A percentile compares a stretch with the other conserved stretches of the same genome.
phyloP scores from a whole-genome alignment of 78 protist genomes.

The Chrysochromulina tobinii region DNA sequence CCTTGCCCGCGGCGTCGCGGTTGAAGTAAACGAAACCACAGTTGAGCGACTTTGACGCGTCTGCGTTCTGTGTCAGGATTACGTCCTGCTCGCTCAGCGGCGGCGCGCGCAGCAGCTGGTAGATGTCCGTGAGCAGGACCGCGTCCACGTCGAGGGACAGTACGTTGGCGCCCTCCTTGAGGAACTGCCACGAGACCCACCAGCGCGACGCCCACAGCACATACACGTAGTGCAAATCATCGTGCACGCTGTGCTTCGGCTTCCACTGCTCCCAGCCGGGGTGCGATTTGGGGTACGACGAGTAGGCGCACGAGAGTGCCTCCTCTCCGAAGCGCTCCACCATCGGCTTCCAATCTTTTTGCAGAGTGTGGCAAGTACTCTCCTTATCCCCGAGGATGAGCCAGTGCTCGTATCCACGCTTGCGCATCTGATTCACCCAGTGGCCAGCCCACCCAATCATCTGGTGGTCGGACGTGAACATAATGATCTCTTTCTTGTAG shows the following conservation, averaged over 20 bases:
- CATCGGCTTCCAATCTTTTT: no score
- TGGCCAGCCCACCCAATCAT: constrained; percentile 1
- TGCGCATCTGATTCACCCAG: background rate
- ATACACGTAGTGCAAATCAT: no score
- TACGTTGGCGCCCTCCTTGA: background rate
- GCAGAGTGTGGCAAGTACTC: no score
- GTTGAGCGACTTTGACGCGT: background rate
- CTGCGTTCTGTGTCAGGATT: background rate
- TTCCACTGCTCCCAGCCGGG: no score
- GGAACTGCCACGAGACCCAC: background rate
- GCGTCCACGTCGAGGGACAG: constrained; percentile 29
- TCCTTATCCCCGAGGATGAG: background rate
- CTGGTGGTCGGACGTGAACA: background rate
- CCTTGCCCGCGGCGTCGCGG: background rate
- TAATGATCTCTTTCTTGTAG: background rate
- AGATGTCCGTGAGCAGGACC: background rate
- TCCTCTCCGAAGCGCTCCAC: no score
- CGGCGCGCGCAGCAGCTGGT: background rate
- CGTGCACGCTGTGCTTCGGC: no score
- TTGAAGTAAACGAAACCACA: constrained; percentile 23
- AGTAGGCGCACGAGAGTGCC: no score
- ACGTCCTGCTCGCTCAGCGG: background rate
- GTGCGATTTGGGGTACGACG: no score
- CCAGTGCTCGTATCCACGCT: background rate
- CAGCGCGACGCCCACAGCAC: no score